Percentiles rank a stretch among this genome's conserved stretches.
Conservation (phyloP, 2,329 filamentous ascomycete species). For the Dendryphion nanum region DNA sequence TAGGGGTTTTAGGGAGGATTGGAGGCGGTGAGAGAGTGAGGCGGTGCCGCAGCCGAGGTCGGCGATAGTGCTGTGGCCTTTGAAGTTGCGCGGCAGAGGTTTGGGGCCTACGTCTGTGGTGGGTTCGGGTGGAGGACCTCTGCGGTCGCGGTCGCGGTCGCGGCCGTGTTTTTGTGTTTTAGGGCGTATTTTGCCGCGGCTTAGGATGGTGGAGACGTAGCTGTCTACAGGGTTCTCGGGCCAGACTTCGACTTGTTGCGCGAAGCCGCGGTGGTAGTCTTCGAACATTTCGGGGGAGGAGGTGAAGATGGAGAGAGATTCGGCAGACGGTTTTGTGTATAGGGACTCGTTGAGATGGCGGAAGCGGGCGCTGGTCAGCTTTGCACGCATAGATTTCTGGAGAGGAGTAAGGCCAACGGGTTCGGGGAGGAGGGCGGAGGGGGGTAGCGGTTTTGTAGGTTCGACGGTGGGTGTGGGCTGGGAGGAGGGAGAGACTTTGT, state of each 20-base stretch:
- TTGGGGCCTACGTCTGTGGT: constrained; percentile 15
- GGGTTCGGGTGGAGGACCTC: background rate
- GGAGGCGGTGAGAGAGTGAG: constrained; percentile 69
- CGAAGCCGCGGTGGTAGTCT: constrained; percentile 96
- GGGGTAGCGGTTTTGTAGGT: constrained; percentile 28
- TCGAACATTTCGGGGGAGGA: constrained; percentile 88
- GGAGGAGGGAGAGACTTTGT: constrained; percentile 20
- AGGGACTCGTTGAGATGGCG: constrained; percentile 95
- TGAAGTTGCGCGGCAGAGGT: constrained; percentile 69
- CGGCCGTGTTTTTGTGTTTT: constrained; percentile 40
- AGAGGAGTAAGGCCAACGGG: constrained; percentile 77
- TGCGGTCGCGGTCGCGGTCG: constrained; percentile 26
- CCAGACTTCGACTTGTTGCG: constrained; percentile 93
- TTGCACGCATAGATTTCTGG: constrained; percentile 90
- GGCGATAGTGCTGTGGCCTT: constrained; percentile 70
- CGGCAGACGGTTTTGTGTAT: constrained; percentile 83
- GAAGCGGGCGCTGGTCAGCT: constrained; percentile 92
- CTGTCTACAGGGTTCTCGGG: constrained; percentile 92
- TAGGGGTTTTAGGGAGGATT: constrained; percentile 62
- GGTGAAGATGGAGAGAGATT: constrained; percentile 80
- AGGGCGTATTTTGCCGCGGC: constrained; percentile 58
- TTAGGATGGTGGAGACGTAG: constrained; percentile 71
- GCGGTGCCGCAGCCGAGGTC: constrained; percentile 95
- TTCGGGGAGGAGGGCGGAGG: constrained; percentile 29
- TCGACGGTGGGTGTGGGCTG: background rate